phyloP scores from a whole-genome alignment of 2,329 filamentous ascomycete species.

The Microthyrium microscopicum region DNA sequence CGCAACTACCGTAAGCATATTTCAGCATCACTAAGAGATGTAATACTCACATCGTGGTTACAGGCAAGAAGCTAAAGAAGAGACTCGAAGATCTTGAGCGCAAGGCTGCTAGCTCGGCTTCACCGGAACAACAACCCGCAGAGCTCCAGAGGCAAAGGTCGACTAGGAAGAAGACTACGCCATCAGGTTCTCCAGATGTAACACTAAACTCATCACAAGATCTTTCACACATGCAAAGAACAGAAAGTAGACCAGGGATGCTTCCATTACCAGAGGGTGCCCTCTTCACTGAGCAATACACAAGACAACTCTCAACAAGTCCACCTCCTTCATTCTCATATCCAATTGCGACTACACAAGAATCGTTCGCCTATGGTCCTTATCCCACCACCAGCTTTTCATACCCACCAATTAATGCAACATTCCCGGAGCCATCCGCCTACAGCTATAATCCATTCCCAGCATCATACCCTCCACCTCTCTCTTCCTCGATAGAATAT shows the following conservation, averaged over 20 bases:
- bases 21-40: no score
- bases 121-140: constrained; percentile 40
- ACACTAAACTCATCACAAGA: constrained; percentile 1
- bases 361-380: constrained; percentile 48
- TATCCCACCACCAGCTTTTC: constrained; percentile 46
- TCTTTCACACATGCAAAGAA: constrained; percentile 8
- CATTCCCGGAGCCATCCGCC: constrained; percentile 18
- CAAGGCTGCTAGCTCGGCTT: constrained; percentile 48
- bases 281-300: constrained; percentile 49
- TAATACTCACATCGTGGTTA: constrained; percentile 1
- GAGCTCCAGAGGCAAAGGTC: constrained; percentile 27
- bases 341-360: no score
- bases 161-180: constrained; percentile 11
- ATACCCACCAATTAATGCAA: constrained; percentile 29
- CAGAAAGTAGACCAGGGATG: constrained; percentile 25
- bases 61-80: constrained; percentile 87
- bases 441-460: constrained; percentile 28
- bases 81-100: constrained; percentile 73
- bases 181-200: neutral
- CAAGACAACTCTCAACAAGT: constrained; percentile 52
- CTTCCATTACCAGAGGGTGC: constrained; percentile 47
- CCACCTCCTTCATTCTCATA: no score
- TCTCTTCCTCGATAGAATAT: constrained; percentile 20
- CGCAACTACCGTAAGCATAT: constrained; percentile 73
- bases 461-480: constrained; percentile 37